Evolutionary conservation across 371 early-diverging fungal species (phyloP).

Genomic region (Sporodiniella umbellata): DNA sequence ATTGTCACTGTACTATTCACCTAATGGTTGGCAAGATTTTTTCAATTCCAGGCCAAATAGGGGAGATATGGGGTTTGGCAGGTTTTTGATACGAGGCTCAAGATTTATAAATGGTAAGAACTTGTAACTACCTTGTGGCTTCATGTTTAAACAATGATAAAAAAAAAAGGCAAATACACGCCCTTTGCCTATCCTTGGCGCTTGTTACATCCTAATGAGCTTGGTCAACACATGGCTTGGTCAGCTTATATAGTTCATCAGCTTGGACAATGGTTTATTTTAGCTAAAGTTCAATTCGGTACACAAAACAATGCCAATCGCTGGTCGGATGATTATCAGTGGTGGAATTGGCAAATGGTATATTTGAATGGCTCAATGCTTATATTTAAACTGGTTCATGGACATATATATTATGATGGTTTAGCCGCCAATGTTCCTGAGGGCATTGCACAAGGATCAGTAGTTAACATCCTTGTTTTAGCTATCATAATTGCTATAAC

Average conservation of each 20-base stretch:
- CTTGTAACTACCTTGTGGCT: not conserved
- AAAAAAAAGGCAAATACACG: conserved; percentile 26
- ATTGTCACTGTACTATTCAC: conserved; percentile 11
- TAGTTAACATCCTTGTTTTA: conserved; percentile 32
- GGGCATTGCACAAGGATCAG: conserved; percentile 39
- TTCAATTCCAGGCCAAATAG: conserved; percentile 33
- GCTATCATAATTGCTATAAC: conserved; percentile 42
- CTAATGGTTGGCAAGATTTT: conserved; percentile 30
- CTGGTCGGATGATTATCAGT: conserved; percentile 31
- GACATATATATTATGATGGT: conserved; percentile 37
- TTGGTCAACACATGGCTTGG: conserved; percentile 28
- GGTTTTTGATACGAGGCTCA: conserved; percentile 35
- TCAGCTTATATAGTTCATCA: conserved; percentile 31
- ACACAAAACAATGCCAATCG: conserved; percentile 11
- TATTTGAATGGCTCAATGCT: conserved; percentile 35
- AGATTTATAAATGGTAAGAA: conserved; percentile 28
- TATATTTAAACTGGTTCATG: conserved; percentile 30
- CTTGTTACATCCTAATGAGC: conserved; percentile 11
- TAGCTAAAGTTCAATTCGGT: conserved; percentile 22
- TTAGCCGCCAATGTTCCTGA: conserved; percentile 38
- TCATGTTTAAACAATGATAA: not conserved
- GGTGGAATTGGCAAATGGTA: conserved; percentile 47
- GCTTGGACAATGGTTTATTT: conserved; percentile 33
- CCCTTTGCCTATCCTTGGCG: conserved; percentile 48
- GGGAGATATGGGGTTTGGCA: conserved; percentile 43